These are phyloP conservation scores for Komagataella ulmi DNA, from an alignment of 805 yeast species.

Conservation along the genomic window DNA sequence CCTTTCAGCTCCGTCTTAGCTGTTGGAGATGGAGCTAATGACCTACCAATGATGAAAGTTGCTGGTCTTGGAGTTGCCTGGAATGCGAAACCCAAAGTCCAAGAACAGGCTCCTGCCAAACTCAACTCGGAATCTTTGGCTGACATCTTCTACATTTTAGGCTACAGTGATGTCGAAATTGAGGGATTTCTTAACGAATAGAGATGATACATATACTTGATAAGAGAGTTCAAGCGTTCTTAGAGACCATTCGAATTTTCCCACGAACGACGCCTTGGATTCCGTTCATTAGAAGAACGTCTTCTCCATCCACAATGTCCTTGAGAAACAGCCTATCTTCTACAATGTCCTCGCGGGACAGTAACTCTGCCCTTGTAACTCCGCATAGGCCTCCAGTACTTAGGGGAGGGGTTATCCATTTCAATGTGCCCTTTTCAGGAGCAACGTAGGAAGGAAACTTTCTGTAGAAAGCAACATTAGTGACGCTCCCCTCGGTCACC, in stretches of 20 bases:
- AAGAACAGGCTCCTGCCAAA: slow-evolving; percentile 66
- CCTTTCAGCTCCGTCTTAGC: slow-evolving; percentile 51
- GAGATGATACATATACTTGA: background rate
- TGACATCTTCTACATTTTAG: slow-evolving; percentile 74
- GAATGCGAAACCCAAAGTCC: slow-evolving; percentile 95
- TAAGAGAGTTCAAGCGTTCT: background rate
- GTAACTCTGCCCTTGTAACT: slow-evolving; percentile 53
- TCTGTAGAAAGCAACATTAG: slow-evolving; percentile 59
- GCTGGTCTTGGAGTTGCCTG: slow-evolving; percentile 96
- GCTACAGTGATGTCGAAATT: slow-evolving; percentile 49
- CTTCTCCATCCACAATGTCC: slow-evolving; percentile 51
- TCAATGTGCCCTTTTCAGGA: slow-evolving; percentile 17
- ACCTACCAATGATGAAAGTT: slow-evolving; percentile 76
- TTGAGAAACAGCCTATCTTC: slow-evolving; percentile 36
- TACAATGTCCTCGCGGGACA: slow-evolving; percentile 35
- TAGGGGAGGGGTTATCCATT: slow-evolving; percentile 76
- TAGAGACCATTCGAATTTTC: slow-evolving; percentile 6
- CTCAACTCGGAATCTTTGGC: slow-evolving; percentile 61
- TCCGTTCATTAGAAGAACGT: slow-evolving; percentile 66
- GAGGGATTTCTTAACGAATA: slow-evolving; percentile 8
- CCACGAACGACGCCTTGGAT: slow-evolving; percentile 70
- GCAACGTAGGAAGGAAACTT: slow-evolving; percentile 11
- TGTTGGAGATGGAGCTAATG: slow-evolving; percentile 97
- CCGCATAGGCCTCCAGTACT: slow-evolving; percentile 79
- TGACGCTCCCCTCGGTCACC: slow-evolving; percentile 71